These are phyloP conservation scores for Curvularia lunata DNA, from an alignment of 2,329 filamentous ascomycete genomes.

Conservation along the genomic window DNA sequence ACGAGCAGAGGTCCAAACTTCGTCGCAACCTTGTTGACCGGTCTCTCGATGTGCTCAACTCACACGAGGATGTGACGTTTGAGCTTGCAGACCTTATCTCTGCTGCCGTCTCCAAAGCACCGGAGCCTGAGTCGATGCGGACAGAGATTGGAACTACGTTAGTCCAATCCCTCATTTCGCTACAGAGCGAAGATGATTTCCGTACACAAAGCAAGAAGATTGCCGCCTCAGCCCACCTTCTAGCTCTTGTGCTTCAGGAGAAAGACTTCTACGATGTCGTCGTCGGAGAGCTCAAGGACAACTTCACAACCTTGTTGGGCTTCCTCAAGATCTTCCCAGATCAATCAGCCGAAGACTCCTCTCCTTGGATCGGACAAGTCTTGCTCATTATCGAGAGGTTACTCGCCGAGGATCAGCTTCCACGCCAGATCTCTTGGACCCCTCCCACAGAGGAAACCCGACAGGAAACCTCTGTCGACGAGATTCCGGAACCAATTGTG, in stretches of 20 bases:
- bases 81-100: conserved; percentile 88
- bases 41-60: conserved; percentile 86
- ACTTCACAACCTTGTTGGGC: conserved; percentile 74
- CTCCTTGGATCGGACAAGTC: conserved; percentile 90
- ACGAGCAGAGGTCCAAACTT: conserved; percentile 74
- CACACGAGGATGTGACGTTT: conserved; percentile 86
- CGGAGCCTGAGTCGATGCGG: conserved; percentile 64
- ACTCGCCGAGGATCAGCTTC: conserved; percentile 86
- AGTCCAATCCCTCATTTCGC: conserved; percentile 78
- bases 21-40: conserved; percentile 83
- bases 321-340: conserved; percentile 77
- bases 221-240: conserved; percentile 87
- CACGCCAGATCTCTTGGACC: conserved; percentile 74
- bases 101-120: conserved; percentile 69
- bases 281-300: conserved; percentile 75
- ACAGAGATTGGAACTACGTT: conserved; percentile 83
- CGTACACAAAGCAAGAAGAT: conserved; percentile 70
- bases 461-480: conserved; percentile 61
- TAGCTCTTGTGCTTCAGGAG: conserved; percentile 87
- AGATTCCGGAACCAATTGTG: conserved; percentile 67
- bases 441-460: conserved; percentile 57
- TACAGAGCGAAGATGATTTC: conserved; percentile 65
- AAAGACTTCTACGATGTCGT: conserved; percentile 79
- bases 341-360: conserved; percentile 75
- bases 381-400: conserved; percentile 89